Conservation (phyloP, 2,329 filamentous ascomycete species). For the Aspergillus quadricinctus region DNA sequence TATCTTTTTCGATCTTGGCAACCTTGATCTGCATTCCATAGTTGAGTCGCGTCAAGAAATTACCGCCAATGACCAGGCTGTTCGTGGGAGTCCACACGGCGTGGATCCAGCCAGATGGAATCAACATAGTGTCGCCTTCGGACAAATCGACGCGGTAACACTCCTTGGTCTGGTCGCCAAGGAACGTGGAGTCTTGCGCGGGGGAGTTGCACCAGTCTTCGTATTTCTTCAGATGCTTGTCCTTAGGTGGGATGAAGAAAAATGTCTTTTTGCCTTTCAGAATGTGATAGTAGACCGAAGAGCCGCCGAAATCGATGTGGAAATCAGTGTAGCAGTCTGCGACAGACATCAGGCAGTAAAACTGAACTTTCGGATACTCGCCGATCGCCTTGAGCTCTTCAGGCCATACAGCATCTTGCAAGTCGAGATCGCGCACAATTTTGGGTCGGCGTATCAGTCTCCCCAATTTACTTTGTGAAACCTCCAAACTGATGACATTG, state of each 20-base stretch:
- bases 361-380: constrained; percentile 61
- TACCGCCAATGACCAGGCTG: constrained; percentile 66
- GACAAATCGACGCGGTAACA: constrained; percentile 63
- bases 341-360: constrained; percentile 67
- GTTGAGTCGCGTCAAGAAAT: constrained; percentile 62
- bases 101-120: constrained; percentile 68
- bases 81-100: constrained; percentile 68
- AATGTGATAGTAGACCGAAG: constrained; percentile 67
- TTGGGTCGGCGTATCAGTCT: constrained; percentile 59
- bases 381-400: constrained; percentile 49
- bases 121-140: constrained; percentile 66
- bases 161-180: constrained; percentile 61
- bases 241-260: constrained; percentile 66
- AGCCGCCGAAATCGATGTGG: constrained; percentile 68
- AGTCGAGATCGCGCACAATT: constrained; percentile 59
- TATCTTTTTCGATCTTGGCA: constrained; percentile 62
- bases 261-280: constrained; percentile 66
- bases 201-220: constrained; percentile 67
- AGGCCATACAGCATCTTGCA: constrained; percentile 51
- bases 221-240: constrained; percentile 65
- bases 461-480: constrained; percentile 61
- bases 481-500: constrained; percentile 66
- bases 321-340: constrained; percentile 69
- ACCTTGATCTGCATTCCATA: constrained; percentile 64
- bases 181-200: constrained; percentile 62